Evolutionary conservation across 257 asterid species (phyloP), one percentile per base, ranked within the genome.

Genomic region (Salvia rosmarinus): DNA sequence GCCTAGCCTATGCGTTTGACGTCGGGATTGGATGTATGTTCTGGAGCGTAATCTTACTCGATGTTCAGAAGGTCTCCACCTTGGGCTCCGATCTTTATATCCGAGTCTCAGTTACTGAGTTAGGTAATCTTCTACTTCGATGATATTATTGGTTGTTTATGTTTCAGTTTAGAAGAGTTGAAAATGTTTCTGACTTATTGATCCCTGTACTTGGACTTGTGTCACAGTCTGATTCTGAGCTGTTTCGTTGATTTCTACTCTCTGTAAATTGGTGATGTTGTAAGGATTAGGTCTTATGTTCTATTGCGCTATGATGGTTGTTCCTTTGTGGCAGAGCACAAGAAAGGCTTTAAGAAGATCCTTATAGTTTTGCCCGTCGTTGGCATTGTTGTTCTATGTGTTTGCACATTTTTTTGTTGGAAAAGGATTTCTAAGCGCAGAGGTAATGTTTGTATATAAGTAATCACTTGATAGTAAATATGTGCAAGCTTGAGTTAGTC

Each of bases 41-140:
- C 13, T 87, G 96, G 96, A 73, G 58, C 3, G 67, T 46, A 6
- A 21, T 46, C 35, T 64, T 90, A 20, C 51, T 87, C 28, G 86
- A 81, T 43, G 44, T 77, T 42, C 88, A 82, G 71, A 71, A 73
- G 43, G 76, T 79, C 6, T 23, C 59, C 1, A 23, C 63, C 3
- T 21, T 17, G 2, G 93, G 82, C 13, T 46, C 80, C 0, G 85
- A 81, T 70, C 72, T 91, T 51, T 71, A 76, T 32, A 42, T 91
- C 67, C 92, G 95, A 1, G 44, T 89, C 25, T 81, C 90, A 3
- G 66, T 34, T 62, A 74, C 89, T 10, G 96, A 86, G 75, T 49
- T 78, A n/a, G 91, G 91, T 87, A 79, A 71, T 34, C 49, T 68
- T 44, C 5, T 46, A 12, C 17, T 34, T 32, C n/a, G 50, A 4